A percentile compares a stretch with the other conserved stretches of the same genome.
These are phyloP conservation scores for Guillardia theta DNA, from an alignment of 78 protist species.

Conservation along the genomic window DNA sequence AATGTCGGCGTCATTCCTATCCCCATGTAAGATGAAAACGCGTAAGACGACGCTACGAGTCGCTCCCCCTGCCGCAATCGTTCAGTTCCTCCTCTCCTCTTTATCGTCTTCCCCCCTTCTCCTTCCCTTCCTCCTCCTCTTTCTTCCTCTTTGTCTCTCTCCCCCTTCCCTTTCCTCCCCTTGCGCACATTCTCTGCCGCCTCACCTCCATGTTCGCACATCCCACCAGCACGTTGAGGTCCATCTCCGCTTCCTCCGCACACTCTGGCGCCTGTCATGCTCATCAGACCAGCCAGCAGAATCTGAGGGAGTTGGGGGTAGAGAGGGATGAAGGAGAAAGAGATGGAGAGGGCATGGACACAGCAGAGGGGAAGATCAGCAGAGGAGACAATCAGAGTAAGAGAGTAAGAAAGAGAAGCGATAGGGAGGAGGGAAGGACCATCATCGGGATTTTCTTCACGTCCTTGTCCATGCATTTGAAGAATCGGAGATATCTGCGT, in stretches of 20 bases:
- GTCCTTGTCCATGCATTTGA: conserved; percentile 14
- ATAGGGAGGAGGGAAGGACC: not conserved
- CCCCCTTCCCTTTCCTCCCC: too few relatives aligned
- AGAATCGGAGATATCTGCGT: not conserved
- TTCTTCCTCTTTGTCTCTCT: too few relatives aligned
- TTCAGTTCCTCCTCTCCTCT: not conserved
- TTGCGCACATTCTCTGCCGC: too few relatives aligned
- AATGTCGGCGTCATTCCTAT: not conserved
- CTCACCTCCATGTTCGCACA: conserved; percentile 35
- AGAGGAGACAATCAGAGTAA: not conserved
- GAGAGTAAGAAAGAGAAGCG: not conserved
- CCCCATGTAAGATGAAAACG: not conserved
- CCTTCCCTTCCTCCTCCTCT: too few relatives aligned
- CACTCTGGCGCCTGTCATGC: not conserved
- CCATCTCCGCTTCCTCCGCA: conserved; percentile 19
- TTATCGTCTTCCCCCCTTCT: too few relatives aligned
- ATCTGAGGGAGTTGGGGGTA: too few relatives aligned
- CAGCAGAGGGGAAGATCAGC: not conserved
- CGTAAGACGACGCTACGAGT: not conserved
- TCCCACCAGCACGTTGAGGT: conserved; percentile 19
- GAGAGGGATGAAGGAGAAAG: not conserved
- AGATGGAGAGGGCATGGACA: not conserved
- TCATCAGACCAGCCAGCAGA: not conserved
- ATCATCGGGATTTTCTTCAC: not conserved
- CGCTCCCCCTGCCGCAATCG: not conserved